Evolutionary conservation across 2,329 filamentous ascomycete species (phyloP), one percentile per base, ranked within the genome.

Genomic region (Fusarium oligoseptatum): DNA sequence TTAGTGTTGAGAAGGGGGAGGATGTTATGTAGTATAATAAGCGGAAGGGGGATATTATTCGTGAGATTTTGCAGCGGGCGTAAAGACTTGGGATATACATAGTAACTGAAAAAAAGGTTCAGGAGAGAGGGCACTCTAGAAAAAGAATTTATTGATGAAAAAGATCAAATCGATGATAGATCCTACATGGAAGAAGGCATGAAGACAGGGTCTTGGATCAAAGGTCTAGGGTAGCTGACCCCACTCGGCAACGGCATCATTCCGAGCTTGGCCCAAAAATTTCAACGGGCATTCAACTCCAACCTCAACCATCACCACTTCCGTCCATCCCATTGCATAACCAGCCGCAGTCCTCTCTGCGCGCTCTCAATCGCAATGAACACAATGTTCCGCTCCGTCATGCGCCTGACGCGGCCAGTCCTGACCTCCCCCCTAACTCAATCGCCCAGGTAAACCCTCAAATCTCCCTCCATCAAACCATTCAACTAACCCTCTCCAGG

Each of bases 11-110:
- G 57, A 79, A 79, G 14, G 78, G 74, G 4, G 71, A 77, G 64
- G 70, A 74, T 12, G 83, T 83, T 27, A 76, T 76, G 74, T 75
- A 82, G 17, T 88, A 88, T 68, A 87, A 81, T 60, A 45, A 68
- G 2, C 79, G 85, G 27, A 87, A 88, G 76, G 80, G 87, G 22
- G 69, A 76, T 1, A 80, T 82, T 1, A 82, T 87, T 52, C 76
- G 78, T 27, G 81, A 82, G 61, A 87, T 88, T 39, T 60, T 82
- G 11, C 50, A 60, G n/a, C 70, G 80, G 29, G 79, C 80, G 0
- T 2, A 70, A 68, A 3, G 66, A 74, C 3, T 6, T 79, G n/a
- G 78, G 78, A 0, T 80, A 78, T 36, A 4, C 76, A 1, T 55
- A 55, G 12, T 37, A n/a, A 14, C 29, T 22, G 10, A 3, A 56